phyloP scores from a whole-genome alignment of 331 rosid genomes.

The Acacia concinna region DNA sequence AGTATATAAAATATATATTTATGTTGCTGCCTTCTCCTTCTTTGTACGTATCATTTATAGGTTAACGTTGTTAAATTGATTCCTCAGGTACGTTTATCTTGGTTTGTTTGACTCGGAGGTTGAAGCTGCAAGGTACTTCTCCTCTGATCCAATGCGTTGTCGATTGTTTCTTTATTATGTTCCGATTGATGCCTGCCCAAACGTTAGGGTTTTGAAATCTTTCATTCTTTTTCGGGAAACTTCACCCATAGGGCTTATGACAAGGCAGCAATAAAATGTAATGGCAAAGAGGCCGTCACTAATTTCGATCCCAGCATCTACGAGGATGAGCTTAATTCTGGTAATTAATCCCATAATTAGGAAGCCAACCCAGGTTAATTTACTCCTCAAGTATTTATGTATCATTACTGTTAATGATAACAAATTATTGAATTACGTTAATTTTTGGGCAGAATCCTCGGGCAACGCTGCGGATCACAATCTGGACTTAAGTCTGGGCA shows the following conservation, averaged over 20 bases:
- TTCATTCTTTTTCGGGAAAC: background rate
- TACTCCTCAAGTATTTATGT: background rate
- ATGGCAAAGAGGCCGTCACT: conserved; percentile 96
- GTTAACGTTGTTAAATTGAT: conserved; percentile 26
- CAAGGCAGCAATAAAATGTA: conserved; percentile 96
- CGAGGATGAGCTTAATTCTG: conserved; percentile 73
- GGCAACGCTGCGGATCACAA: conserved; percentile 58
- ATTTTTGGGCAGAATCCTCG: conserved; percentile 50
- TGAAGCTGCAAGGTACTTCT: conserved; percentile 86
- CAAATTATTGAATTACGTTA: no score
- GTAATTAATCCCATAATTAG: conserved; percentile 49
- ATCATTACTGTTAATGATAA: no score
- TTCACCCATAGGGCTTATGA: conserved; percentile 75
- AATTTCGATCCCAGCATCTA: conserved; percentile 94
- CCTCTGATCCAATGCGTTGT: background rate
- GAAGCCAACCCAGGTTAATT: background rate
- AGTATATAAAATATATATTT: conserved; percentile 39
- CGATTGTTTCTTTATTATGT: background rate
- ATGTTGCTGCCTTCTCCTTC: background rate
- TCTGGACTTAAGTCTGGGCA: conserved; percentile 89
- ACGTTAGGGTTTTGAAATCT: conserved; percentile 26
- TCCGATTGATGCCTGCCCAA: background rate
- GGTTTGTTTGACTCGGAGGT: conserved; percentile 92
- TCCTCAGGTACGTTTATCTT: conserved; percentile 80
- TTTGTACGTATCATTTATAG: background rate